A percentile compares a stretch with the other conserved stretches of the same genome.
Conservation (phyloP, 2,329 filamentous ascomycete species). For the Sporothrix humicola region DNA sequence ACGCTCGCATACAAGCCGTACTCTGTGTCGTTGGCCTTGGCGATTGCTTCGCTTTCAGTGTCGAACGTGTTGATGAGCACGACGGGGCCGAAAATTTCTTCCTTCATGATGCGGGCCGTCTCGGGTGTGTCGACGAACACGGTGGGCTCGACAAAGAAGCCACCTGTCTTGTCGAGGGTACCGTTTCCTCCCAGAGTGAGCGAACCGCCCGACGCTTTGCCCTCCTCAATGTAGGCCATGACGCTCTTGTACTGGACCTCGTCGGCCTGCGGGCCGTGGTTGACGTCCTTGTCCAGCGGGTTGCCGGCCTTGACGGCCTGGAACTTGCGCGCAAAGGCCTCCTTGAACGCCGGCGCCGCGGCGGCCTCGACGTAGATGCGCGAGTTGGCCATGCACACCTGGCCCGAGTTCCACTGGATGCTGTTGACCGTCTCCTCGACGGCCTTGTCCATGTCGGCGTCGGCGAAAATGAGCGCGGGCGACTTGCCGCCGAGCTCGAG, state of each 20-base stretch:
- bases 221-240: conserved; percentile 47
- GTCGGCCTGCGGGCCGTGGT: conserved; percentile 54
- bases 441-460: conserved; percentile 63
- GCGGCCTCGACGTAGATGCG: conserved; percentile 53
- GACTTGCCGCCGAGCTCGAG: conserved; percentile 66
- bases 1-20: conserved; percentile 59
- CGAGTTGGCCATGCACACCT: conserved; percentile 57
- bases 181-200: conserved; percentile 41
- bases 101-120: conserved; percentile 51
- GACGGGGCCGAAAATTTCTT: conserved; percentile 62
- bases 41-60: conserved; percentile 56
- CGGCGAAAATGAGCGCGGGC: conserved; percentile 64
- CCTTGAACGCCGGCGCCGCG: conserved; percentile 38
- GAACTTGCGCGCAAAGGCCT: conserved; percentile 54
- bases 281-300: conserved; percentile 43
- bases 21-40: conserved; percentile 57
- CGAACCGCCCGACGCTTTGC: conserved; percentile 42
- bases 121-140: conserved; percentile 49
- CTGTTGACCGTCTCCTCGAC: conserved; percentile 52
- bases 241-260: conserved; percentile 51
- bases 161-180: conserved; percentile 38
- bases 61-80: conserved; percentile 58
- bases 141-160: conserved; percentile 49
- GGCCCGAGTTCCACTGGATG: conserved; percentile 54
- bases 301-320: conserved; percentile 48